phyloP scores from a whole-genome alignment of 1,284 basidiomycete genomes.

The Irpex sp. region DNA sequence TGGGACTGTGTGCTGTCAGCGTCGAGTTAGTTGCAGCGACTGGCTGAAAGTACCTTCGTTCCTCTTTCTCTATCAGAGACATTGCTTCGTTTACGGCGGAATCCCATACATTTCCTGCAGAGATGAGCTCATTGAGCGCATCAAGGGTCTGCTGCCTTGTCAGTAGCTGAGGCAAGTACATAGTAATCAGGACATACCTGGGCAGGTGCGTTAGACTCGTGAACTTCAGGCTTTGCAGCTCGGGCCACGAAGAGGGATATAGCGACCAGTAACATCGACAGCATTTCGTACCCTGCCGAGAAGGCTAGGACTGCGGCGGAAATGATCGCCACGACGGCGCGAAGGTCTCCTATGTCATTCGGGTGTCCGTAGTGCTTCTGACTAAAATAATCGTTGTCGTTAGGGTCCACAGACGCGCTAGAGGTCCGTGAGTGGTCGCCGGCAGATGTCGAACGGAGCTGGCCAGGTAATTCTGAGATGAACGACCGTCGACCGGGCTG shows the following conservation, averaged over 20 bases:
- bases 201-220: conserved; percentile 42
- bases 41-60: conserved; percentile 44
- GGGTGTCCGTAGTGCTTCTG: neutral
- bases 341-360: conserved; percentile 6
- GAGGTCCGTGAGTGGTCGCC: conserved; percentile 9
- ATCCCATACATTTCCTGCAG: conserved; percentile 66
- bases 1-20: conserved; percentile 13
- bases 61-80: conserved; percentile 58
- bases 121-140: conserved; percentile 58
- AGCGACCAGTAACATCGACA: conserved; percentile 37
- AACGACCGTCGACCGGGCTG: conserved; percentile 20
- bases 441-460: conserved; percentile 9
- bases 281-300: conserved; percentile 41
- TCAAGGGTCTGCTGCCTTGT: conserved; percentile 44
- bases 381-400: neutral
- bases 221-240: conserved; percentile 30
- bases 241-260: conserved; percentile 37
- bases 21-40: conserved; percentile 3
- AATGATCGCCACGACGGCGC: conserved; percentile 17
- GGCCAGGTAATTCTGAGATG: conserved; percentile 21
- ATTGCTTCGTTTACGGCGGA: conserved; percentile 63
- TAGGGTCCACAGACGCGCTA: conserved; percentile 4
- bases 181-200: conserved; percentile 37
- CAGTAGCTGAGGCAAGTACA: neutral
- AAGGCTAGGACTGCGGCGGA: conserved; percentile 37